Percentiles rank a stretch among this genome's conserved stretches.
These are phyloP conservation scores for Euphorbia tirucalli DNA, from an alignment of 345 rosid genomes.

Conservation along the genomic window DNA sequence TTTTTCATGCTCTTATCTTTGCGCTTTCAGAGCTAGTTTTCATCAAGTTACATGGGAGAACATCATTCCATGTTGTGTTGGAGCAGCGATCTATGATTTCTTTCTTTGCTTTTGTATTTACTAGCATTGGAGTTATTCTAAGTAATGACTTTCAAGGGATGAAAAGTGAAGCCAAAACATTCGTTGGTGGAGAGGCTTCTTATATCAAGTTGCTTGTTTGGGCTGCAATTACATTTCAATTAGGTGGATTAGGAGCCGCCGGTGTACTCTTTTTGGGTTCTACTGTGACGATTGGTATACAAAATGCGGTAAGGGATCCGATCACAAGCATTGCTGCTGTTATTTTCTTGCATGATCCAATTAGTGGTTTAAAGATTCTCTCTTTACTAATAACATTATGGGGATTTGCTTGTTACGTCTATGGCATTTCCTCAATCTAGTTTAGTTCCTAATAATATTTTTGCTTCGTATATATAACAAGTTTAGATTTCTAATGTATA, in stretches of 20 bases:
- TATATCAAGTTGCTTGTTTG: too few species aligned
- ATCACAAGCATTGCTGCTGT: constrained; percentile 74
- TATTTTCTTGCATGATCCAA: constrained; percentile 68
- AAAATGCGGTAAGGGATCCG: constrained; percentile 82
- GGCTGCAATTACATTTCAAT: constrained; percentile 67
- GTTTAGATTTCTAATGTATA: too few species aligned
- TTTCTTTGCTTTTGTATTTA: too few species aligned
- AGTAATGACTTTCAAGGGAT: constrained; percentile 54
- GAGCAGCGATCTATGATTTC: too few species aligned
- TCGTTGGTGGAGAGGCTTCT: constrained; percentile 14
- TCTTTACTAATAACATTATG: constrained; percentile 64
- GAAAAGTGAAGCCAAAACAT: constrained; percentile 23
- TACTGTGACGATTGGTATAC: constrained; percentile 73
- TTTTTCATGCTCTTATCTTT: constrained; percentile 77
- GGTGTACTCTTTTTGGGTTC: constrained; percentile 71
- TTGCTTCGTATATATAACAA: too few species aligned
- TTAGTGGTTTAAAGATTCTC: constrained; percentile 85
- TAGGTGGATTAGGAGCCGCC: constrained; percentile 71
- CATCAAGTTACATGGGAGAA: too few species aligned
- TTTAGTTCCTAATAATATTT: too few species aligned
- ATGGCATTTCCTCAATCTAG: too few species aligned
- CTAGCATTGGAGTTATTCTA: constrained; percentile 46
- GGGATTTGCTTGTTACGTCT: too few species aligned
- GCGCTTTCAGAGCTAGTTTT: constrained; percentile 79
- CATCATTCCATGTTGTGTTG: too few species aligned